A percentile compares a stretch with the other conserved stretches of the same genome.
Evolutionary conservation across 306 rosid species (phyloP).

Genomic region (Macrotyloma uniflorum): DNA sequence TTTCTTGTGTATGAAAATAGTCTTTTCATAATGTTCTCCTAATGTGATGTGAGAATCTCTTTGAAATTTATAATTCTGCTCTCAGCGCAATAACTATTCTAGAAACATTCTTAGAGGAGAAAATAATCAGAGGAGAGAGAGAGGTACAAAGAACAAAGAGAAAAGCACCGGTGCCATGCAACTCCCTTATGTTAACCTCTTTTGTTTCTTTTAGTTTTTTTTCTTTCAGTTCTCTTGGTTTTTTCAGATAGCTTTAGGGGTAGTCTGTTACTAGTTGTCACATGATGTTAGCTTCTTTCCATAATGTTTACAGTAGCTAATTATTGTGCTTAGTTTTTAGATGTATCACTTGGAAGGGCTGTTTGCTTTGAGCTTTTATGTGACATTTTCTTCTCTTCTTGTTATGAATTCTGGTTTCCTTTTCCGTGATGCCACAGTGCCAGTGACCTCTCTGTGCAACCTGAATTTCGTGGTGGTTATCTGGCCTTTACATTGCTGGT

Average conservation of each 20-base stretch:
- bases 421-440: slow-evolving; percentile 58
- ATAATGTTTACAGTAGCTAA: slow-evolving; percentile 23
- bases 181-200: background rate
- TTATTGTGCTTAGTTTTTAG: slow-evolving; percentile 8
- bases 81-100: background rate
- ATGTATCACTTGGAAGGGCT: slow-evolving; percentile 27
- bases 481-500: slow-evolving; percentile 86
- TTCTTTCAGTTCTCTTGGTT: slow-evolving; percentile 22
- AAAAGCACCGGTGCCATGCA: background rate
- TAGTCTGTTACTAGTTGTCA: background rate
- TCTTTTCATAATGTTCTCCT: background rate
- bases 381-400: background rate
- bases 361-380: slow-evolving; percentile 28
- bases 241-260: slow-evolving; percentile 26
- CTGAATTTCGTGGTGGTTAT: slow-evolving; percentile 87
- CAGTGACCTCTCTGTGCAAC: slow-evolving; percentile 67
- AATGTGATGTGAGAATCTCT: background rate
- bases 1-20: background rate
- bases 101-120: slow-evolving; percentile 7
- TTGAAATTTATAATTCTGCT: slow-evolving; percentile 5
- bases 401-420: slow-evolving; percentile 18
- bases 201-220: slow-evolving; percentile 3
- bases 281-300: slow-evolving; percentile 9
- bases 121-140: background rate
- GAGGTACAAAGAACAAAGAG: slow-evolving; percentile 1